Base-by-base conservation (phyloP, 2,329 filamentous ascomycete genomes). In the Fusarium stilboides region DNA sequence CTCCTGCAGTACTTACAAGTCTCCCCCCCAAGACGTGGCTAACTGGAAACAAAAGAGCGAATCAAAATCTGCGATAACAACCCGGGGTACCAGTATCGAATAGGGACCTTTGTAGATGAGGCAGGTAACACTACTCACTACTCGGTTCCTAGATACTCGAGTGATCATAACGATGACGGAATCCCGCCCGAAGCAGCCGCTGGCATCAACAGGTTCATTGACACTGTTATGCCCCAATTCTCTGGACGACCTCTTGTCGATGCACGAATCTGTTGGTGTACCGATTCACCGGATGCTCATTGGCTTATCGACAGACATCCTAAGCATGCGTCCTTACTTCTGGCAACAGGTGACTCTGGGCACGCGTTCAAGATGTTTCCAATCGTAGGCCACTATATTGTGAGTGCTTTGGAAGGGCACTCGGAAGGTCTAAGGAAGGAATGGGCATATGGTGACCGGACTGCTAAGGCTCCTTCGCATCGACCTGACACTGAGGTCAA, bases 41-140 rank as follows among this genome's bases (percentile, higher is more conserved):
- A 3, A 60, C 12, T 31, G 28, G 0, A 3, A 12, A 2, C 4
- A 7, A 14, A 6, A 59, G 58, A 60, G 1, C 31, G 20, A 3
- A 60, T 62, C n/a, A 62, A 62, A 20, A 60, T 62, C 3, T 62
- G 58, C 1, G 58, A 62, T 7, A 62, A 62, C 0, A 62, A 62
- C 7, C 58, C 58, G 0, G 58, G 58, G 0, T 62, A 62, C 24
- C 55, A 62, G 3, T 52, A 62, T 28, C 39, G 24, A 0, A 60
- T 33, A 14, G 58, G 58, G 3, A 53, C 20, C 0, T 60, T 39
- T 5, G 5, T 52, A 9, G 26, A 60, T 6, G 55, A 31, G 12
- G 3, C 19, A 3, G 55, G 33, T 2, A 60, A 62, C 0, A 34
- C 20, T 1, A 52, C 8, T 2, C 3, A 28, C 6, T 62, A 62